Evolutionary conservation across 2,329 filamentous ascomycete species (phyloP).

Genomic region (Xylariaceae sp.): DNA sequence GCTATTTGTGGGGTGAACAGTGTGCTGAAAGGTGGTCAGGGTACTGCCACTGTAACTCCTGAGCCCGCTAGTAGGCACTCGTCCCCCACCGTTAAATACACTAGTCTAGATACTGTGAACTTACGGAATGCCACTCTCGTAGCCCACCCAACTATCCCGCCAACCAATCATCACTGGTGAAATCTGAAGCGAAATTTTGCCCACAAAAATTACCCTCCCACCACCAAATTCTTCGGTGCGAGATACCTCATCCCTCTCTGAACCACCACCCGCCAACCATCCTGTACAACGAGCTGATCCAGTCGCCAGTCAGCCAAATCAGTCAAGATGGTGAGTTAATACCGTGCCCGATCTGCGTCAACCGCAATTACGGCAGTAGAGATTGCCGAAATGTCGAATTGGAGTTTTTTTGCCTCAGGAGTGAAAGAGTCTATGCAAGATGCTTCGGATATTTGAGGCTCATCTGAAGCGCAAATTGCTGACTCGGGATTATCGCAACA

Average conservation of each 20-base stretch:
- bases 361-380: conserved; percentile 30
- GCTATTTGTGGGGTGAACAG: too few relatives aligned
- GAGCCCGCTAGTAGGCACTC: too few relatives aligned
- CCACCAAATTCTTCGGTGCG: conserved; percentile 20
- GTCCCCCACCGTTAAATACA: conserved; percentile 29
- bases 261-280: conserved; percentile 14
- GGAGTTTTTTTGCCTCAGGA: background rate
- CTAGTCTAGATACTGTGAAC: too few relatives aligned
- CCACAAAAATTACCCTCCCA: conserved; percentile 31
- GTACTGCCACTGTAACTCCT: too few relatives aligned
- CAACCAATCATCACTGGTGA: conserved; percentile 12
- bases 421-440: conserved; percentile 81
- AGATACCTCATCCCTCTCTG: conserved; percentile 11
- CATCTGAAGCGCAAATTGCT: conserved; percentile 99
- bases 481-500: conserved; percentile 70
- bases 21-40: background rate
- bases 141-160: conserved; percentile 27
- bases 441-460: conserved; percentile 76
- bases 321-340: conserved; percentile 66
- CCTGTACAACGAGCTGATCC: conserved; percentile 23
- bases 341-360: conserved; percentile 28
- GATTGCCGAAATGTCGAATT: conserved; percentile 9
- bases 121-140: conserved; percentile 21
- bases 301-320: conserved; percentile 41
- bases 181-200: conserved; percentile 31